Conservation (phyloP, 768 basidiomycete species). For the Auricularia sp. region DNA sequence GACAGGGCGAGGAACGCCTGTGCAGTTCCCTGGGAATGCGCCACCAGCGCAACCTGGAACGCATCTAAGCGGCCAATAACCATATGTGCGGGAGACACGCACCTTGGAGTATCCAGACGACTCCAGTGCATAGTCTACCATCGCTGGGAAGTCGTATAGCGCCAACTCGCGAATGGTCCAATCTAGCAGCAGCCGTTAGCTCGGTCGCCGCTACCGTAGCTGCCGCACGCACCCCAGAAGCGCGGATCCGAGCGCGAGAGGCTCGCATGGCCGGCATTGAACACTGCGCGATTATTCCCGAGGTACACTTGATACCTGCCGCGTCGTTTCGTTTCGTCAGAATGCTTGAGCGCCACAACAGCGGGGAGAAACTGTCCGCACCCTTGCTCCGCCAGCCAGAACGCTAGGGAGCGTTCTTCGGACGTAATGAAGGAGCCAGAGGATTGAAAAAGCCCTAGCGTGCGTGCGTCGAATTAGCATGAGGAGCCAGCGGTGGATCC, state of each 20-base stretch:
- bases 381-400: constrained; percentile 38
- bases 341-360: neutral
- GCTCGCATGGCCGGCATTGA: constrained; percentile 36
- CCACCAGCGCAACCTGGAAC: constrained; percentile 34
- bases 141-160: constrained; percentile 37
- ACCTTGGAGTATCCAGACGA: constrained; percentile 35
- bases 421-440: constrained; percentile 38
- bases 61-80: neutral
- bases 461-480: neutral
- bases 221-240: constrained; percentile 31
- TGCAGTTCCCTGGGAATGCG: constrained; percentile 41
- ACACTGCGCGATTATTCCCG: constrained; percentile 34
- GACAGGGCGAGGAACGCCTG: constrained; percentile 37
- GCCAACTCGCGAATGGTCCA: constrained; percentile 41
- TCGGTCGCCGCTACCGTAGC: neutral
- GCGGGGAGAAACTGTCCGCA: neutral
- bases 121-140: constrained; percentile 34
- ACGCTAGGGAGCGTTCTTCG: constrained; percentile 37
- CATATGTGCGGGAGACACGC: neutral
- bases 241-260: constrained; percentile 30
- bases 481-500: neutral
- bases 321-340: neutral
- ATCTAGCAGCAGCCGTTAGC: constrained; percentile 17
- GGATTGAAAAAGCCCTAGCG: constrained; percentile 32
- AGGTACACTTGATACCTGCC: constrained; percentile 32